Evolutionary conservation across 169 alveolate genomes (phyloP), one percentile per base, ranked within the genome.

Genomic region (Cryptosporidium tyzzeri): DNA sequence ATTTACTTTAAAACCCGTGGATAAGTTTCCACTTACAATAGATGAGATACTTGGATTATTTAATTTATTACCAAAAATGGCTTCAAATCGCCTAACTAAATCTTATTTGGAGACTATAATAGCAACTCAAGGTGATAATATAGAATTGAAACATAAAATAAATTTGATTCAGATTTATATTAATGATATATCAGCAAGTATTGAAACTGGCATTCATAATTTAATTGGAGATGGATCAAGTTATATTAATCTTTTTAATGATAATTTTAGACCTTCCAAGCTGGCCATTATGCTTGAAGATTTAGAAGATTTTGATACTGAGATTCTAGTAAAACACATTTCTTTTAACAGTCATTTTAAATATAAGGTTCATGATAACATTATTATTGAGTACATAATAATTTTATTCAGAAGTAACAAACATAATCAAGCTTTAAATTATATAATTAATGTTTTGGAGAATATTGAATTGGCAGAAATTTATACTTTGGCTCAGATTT

Each of bases 21-120:
- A 59, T n/a, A 59, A 80, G 59, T 80, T 59, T 41, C 89, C 89
- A 21, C 50, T 80, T 16, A 80, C 67, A 18, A 65, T 80, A 29
- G 80, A 80, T 31, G 89, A 80, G 41, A 59, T 80, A 39, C 89
- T 80, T 44, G 33, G 59, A 3, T 44, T 80, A 65, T 80, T 80
- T 62, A 80, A 39, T 59, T 29, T 41, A 10, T 21, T 59, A 10
- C 65, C 80, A 33, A 33, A 14, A n/a, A 45, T 58, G 9, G 18
- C 39, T 61, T 80, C 89, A 10, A 59, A 45, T 65, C 29, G 45
- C 8, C 37, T 80, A 33, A 80, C 74, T 33, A 80, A n/a, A 39
- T 59, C 75, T 23, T 80, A 62, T n/a, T 65, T 80, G 75, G 89
- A 80, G 31, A 62, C 23, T 7, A 80, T 80, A 18, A 80, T 80